Base-by-base conservation (phyloP, 2,329 filamentous ascomycete species). In the Cryphonectria carpinicola region DNA sequence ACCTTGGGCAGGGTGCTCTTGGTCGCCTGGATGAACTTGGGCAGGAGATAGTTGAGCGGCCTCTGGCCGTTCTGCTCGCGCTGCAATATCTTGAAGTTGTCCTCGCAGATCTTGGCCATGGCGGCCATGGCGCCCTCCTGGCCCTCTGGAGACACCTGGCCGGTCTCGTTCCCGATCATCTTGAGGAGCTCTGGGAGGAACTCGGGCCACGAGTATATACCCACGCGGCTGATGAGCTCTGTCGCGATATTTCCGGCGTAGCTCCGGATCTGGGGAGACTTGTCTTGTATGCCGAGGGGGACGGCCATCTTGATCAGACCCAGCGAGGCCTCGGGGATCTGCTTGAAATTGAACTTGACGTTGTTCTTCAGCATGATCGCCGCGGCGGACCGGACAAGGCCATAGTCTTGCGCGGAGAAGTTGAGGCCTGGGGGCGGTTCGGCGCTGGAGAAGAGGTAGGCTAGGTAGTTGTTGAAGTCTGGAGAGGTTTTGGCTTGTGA, bases 311-410 rank as follows among this genome's bases (percentile, higher is more conserved):
- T 94, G 80, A 98, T 89, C 78, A 97, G 91, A 41, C 86, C 83
- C 75, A 97, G 84, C 78, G 91, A 95, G 56, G 85, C 80, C 66
- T 92, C 90, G 67, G 93, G 87, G 73, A 98, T 93, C 70, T 88
- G 85, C 79, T 92, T 92, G 84, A 93, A 95, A 58, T 89, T 86
- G 64, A 88, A 83, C 78, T 89, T 92, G 80, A 98, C 88, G 79
- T 97, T 94, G 82, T 98, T 98, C 84, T 98, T 99, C 75, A 99
- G 87, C 89, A 98, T 96, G 78, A 98, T 90, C 69, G 93, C 95
- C 37, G 95, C 95, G 14, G 95, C 93, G 72, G 93, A 93, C 74
- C 96, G 92, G 72, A 97, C 91, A 66, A 93, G 84, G 80, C 92
- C 88, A 83, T 94, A 91, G 79, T 93, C 85, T 74, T 86, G 78